These are phyloP conservation scores for Calonectria pseudoturangicola DNA, from an alignment of 2,329 filamentous ascomycete genomes.

Conservation along the genomic window DNA sequence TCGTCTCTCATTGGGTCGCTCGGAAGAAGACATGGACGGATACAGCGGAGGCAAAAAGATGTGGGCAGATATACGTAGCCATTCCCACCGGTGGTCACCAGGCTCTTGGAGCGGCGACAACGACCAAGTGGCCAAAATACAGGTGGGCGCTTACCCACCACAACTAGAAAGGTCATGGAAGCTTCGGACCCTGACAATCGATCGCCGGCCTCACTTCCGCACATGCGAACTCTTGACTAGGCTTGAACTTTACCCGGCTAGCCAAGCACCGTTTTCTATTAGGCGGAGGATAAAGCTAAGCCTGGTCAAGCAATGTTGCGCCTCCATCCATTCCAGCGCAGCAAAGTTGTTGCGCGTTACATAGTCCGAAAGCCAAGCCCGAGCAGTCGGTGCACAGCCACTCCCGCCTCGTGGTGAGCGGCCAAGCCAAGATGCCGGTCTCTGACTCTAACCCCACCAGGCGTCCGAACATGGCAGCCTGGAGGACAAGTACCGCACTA, in stretches of 20 bases:
- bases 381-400: slow-evolving; percentile 38
- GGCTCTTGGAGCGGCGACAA: slow-evolving; percentile 7
- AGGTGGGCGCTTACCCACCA: slow-evolving; percentile 34
- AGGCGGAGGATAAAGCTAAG: neutral
- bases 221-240: slow-evolving; percentile 29
- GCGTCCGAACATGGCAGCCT: slow-evolving; percentile 33
- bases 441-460: slow-evolving; percentile 18
- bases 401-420: slow-evolving; percentile 33
- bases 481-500: slow-evolving; percentile 30
- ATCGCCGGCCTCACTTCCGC: slow-evolving; percentile 25
- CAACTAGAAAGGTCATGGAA: slow-evolving; percentile 22
- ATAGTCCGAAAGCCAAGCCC: slow-evolving; percentile 37
- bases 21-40: slow-evolving; percentile 1
- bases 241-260: slow-evolving; percentile 10
- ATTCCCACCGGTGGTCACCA: slow-evolving; percentile 11
- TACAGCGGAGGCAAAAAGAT: slow-evolving; percentile 13
- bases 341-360: slow-evolving; percentile 5
- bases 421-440: neutral
- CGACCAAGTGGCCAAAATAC: slow-evolving; percentile 1
- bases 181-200: slow-evolving; percentile 28
- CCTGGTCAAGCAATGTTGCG: neutral
- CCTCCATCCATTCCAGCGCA: slow-evolving; percentile 7
- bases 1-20: neutral
- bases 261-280: slow-evolving; percentile 6
- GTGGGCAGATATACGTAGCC: slow-evolving; percentile 3